These are phyloP conservation scores for Podospora pseudoanserina DNA, from an alignment of 495 filamentous ascomycete species.

Conservation along the genomic window DNA sequence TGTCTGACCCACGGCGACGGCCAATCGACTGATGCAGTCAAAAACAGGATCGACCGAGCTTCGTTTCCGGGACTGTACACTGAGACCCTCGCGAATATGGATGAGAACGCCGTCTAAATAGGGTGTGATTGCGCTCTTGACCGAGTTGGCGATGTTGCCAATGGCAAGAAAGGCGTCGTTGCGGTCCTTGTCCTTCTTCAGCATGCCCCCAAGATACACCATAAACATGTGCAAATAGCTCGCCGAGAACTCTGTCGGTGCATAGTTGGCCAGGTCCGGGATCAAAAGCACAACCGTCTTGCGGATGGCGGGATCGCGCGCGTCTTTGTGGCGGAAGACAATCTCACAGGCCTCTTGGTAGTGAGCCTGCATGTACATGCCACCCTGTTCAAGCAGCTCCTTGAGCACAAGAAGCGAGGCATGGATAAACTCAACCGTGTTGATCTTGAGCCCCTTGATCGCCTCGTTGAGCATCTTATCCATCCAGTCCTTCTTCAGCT, in stretches of 20 bases:
- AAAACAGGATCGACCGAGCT: constrained; percentile 88
- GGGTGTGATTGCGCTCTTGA: constrained; percentile 86
- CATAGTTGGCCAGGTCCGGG: constrained; percentile 88
- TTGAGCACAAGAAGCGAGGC: constrained; percentile 87
- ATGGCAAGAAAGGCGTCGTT: constrained; percentile 93
- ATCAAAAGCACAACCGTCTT: constrained; percentile 85
- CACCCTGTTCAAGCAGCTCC: constrained; percentile 85
- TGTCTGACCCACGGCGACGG: constrained; percentile 89
- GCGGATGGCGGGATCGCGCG: constrained; percentile 80
- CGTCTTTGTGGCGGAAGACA: constrained; percentile 83
- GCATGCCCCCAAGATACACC: constrained; percentile 87
- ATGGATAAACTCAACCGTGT: constrained; percentile 80
- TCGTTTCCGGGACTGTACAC: constrained; percentile 70
- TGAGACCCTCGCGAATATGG: constrained; percentile 86
- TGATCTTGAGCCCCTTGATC: constrained; percentile 68
- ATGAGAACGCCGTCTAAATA: constrained; percentile 92
- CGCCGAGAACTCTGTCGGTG: constrained; percentile 77
- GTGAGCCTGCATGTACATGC: constrained; percentile 97
- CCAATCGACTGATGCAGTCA: constrained; percentile 94
- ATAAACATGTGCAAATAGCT: constrained; percentile 92
- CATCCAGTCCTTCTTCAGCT: constrained; percentile 81
- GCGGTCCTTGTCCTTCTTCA: constrained; percentile 93
- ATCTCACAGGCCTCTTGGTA: constrained; percentile 88
- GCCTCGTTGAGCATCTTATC: constrained; percentile 81
- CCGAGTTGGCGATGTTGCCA: constrained; percentile 91